Base-by-base conservation (phyloP, 352 stramenopile genomes). In the Globisporangium ultimum region DNA sequence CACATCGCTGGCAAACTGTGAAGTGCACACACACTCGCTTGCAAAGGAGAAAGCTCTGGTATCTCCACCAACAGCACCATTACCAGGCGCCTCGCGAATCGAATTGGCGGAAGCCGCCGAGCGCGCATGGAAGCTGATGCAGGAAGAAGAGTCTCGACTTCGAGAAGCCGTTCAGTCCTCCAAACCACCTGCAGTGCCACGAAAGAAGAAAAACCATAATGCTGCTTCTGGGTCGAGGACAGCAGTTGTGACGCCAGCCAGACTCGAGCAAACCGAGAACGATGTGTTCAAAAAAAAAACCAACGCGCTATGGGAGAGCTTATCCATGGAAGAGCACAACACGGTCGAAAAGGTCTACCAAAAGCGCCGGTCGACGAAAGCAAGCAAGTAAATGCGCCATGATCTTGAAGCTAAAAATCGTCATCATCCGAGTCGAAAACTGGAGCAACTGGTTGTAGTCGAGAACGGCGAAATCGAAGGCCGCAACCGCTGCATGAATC, bases 401-500 rank as follows among this genome's bases (percentile, higher is more conserved):
- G 46, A 24, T 18, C 58, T 48, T 73, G 70, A 40, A 58, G 60
- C 36, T 84, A 73, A 45, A 73, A 70, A 36, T 83, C 69, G 32
- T 80, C 63, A 41, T 80, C 65, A 56, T 77, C 78, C 48, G 69
- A 75, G 60, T 88, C 72, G 51, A 79, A 78, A n/a, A 78, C 50
- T 1, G 48, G 62, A 6, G 67, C n/a, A 3, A 18, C 47, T 14
- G 54, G 66, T 48, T 84, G 67, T 46, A 85, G 59, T 17, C 81
- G 71, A 45, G 80, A 85, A 46, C 75, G 74, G 2, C 81, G 78
- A 55, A 88, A 90, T 17, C 81, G 80, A 52, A 89, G 67, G 0
- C 84, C 80, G 48, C 86, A 95, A 18, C 84, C 80, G 55, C 63
- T 68, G 52, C 86, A 95, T 34, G 70, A 75, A 24, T 87, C 64